Evolutionary conservation across 495 filamentous ascomycete genomes (phyloP).

Genomic region (Margaritispora aquatica): DNA sequence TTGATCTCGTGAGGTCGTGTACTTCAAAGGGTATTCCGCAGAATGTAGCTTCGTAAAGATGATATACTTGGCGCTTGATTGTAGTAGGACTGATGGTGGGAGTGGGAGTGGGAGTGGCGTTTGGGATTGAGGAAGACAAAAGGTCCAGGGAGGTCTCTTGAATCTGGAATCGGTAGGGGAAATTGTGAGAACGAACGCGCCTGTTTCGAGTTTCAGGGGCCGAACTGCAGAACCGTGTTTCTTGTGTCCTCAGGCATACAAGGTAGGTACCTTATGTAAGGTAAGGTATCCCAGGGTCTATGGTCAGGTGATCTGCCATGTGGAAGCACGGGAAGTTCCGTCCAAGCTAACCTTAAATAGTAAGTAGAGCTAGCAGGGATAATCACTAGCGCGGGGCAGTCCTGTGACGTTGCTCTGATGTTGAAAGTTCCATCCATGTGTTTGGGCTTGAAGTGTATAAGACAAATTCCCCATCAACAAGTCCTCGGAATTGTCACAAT

Average conservation of each 20-base stretch:
- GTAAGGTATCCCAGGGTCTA: too few relatives aligned
- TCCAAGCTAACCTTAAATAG: too few relatives aligned
- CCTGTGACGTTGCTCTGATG: neutral
- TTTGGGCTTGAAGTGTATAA: too few relatives aligned
- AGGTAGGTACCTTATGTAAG: neutral
- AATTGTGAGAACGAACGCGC: slow-evolving; percentile 5
- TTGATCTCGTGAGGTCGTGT: neutral
- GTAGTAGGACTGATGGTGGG: neutral
- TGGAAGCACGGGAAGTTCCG: too few relatives aligned
- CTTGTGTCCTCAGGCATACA: neutral
- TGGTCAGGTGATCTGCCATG: too few relatives aligned
- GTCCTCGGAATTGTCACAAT: too few relatives aligned
- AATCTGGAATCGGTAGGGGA: neutral
- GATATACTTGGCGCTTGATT: neutral
- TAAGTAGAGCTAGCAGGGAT: too few relatives aligned
- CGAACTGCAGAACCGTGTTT: neutral
- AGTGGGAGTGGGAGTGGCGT: neutral
- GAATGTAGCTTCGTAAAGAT: neutral
- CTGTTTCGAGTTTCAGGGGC: slow-evolving; percentile 5
- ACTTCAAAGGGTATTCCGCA: neutral
- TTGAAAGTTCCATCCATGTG: too few relatives aligned
- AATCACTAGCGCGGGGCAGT: neutral
- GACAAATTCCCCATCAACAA: too few relatives aligned
- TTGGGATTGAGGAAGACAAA: neutral
- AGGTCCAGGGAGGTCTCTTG: neutral